These are phyloP conservation scores for Flaveria floridana DNA, from an alignment of 140 eudicot genomes.

Conservation along the genomic window DNA sequence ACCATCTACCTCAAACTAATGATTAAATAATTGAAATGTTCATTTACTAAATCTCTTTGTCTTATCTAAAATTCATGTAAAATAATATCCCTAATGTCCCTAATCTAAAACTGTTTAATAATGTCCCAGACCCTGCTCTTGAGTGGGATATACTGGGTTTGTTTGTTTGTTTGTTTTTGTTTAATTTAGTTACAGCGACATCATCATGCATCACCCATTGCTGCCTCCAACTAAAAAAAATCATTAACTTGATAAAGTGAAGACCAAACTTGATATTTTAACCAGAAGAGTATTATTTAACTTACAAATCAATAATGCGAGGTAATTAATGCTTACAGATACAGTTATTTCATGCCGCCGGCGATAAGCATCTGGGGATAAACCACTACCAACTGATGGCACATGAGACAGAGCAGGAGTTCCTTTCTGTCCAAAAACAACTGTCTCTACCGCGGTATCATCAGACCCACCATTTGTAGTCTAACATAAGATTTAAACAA, in stretches of 20 bases:
- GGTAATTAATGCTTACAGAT: constrained; percentile 54
- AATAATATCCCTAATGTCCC: not conserved
- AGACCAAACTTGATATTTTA: not conserved
- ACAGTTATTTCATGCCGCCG: constrained; percentile 81
- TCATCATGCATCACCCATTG: constrained; percentile 13
- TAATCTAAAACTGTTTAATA: too few species aligned
- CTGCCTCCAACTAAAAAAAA: constrained; percentile 2
- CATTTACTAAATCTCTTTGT: not conserved
- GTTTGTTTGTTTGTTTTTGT: too few species aligned
- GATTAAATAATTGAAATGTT: not conserved
- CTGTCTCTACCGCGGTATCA: constrained; percentile 36
- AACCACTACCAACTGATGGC: constrained; percentile 40
- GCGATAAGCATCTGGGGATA: constrained; percentile 75
- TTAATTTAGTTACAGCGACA: not conserved
- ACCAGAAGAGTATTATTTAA: not conserved
- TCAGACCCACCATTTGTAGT: constrained; percentile 44
- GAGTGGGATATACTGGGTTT: too few species aligned
- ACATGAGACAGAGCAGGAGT: constrained; percentile 30
- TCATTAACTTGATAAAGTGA: not conserved
- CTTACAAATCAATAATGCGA: not conserved
- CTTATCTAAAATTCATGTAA: not conserved
- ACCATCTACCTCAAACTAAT: not conserved
- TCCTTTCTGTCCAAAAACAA: constrained; percentile 32
- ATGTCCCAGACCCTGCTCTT: too few species aligned
- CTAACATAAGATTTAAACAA: constrained; percentile 33